These are phyloP conservation scores for Penicillium waksmanii DNA, from an alignment of 495 filamentous ascomycete species.

Conservation along the genomic window DNA sequence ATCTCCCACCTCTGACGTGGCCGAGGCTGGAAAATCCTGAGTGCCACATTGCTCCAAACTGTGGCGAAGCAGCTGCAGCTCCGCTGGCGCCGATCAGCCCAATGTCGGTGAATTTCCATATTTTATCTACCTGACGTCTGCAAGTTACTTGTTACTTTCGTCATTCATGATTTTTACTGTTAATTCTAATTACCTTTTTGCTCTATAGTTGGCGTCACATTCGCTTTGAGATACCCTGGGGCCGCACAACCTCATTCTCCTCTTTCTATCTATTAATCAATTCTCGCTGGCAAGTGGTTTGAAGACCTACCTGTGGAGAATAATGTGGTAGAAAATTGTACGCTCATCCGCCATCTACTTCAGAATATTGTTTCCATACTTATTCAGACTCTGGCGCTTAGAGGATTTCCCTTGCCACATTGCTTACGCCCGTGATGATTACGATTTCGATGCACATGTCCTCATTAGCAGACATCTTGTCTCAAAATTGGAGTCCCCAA, in stretches of 20 bases:
- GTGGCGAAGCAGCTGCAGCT: constrained; percentile 51
- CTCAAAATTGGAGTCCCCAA: constrained; percentile 34
- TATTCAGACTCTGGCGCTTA: constrained; percentile 6
- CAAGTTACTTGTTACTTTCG: constrained; percentile 10
- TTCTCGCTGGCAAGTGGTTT: constrained; percentile 14
- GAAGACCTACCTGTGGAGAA: constrained; percentile 15
- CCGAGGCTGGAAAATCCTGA: constrained; percentile 28
- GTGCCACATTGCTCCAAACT: constrained; percentile 38
- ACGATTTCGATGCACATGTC: constrained; percentile 26
- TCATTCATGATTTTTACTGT: constrained; percentile 18
- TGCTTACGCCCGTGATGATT: constrained; percentile 40
- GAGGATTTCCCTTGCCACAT: constrained; percentile 7
- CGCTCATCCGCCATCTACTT: not conserved
- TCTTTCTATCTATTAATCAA: constrained; percentile 19
- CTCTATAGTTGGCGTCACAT: constrained; percentile 14
- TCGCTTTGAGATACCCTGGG: constrained; percentile 20
- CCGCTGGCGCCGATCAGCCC: constrained; percentile 27
- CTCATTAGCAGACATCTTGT: constrained; percentile 31
- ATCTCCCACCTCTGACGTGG: constrained; percentile 32
- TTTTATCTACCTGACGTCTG: constrained; percentile 30
- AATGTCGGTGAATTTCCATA: constrained; percentile 29
- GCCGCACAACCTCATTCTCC: constrained; percentile 9
- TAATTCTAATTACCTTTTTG: constrained; percentile 11
- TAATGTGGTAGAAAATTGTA: constrained; percentile 18
- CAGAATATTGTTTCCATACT: not conserved